Percentiles rank a stretch among this genome's conserved stretches.
Conservation (phyloP, 2,329 filamentous ascomycete species). For the Penicillium sp. region DNA sequence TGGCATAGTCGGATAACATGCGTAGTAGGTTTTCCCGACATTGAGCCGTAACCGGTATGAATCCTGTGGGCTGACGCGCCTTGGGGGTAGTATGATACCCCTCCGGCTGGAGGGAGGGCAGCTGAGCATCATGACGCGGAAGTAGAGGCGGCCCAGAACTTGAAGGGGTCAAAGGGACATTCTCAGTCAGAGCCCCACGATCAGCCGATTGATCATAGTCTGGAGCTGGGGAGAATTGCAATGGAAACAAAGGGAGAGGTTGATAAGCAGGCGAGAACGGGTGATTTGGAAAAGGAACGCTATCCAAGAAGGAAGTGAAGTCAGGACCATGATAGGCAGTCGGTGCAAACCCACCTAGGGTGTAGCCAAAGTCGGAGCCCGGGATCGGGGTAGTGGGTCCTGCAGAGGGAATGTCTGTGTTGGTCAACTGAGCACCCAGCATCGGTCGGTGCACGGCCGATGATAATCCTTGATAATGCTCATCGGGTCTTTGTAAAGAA, state of each 20-base stretch:
- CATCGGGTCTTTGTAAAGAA: conserved; percentile 12
- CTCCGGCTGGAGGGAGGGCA: conserved; percentile 36
- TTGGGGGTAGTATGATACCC: conserved; percentile 27
- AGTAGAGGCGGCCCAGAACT: conserved; percentile 26
- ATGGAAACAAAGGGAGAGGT: conserved; percentile 34
- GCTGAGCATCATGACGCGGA: conserved; percentile 34
- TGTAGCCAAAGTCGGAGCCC: conserved; percentile 26
- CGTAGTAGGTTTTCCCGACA: conserved; percentile 31
- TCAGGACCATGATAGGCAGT: conserved; percentile 32
- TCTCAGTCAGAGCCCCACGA: conserved; percentile 15
- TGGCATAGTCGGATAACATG: conserved; percentile 25
- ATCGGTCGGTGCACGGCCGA: conserved; percentile 16
- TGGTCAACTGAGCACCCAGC: conserved; percentile 8
- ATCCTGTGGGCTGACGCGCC: conserved; percentile 28
- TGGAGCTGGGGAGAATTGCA: conserved; percentile 26
- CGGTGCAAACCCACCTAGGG: conserved; percentile 14
- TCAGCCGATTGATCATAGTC: conserved; percentile 28
- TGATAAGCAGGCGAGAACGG: conserved; percentile 36
- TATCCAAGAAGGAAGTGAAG: conserved; percentile 38
- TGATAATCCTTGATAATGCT: conserved; percentile 8
- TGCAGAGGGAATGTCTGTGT: conserved; percentile 14
- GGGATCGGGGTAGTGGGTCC: conserved; percentile 23
- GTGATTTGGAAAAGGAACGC: conserved; percentile 35
- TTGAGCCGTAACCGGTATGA: conserved; percentile 33
- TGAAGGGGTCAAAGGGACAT: conserved; percentile 22